phyloP scores from a whole-genome alignment of 192 early-diverging fungal genomes.

The Fimicolochytrium jonesii region DNA sequence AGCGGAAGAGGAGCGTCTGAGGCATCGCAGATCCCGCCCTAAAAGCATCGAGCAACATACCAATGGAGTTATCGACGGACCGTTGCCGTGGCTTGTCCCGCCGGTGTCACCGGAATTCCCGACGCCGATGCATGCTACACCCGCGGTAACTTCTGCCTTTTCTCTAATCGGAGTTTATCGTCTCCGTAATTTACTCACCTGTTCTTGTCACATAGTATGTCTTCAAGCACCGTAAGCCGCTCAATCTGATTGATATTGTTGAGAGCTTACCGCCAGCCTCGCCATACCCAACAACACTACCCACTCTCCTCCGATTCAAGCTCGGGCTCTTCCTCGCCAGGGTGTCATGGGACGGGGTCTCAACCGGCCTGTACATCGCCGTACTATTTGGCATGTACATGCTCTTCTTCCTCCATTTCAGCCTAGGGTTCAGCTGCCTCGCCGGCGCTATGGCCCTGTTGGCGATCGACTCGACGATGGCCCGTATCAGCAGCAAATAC shows the following conservation, averaged over 20 bases:
- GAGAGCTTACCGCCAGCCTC: not conserved
- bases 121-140: no score
- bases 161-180: no score
- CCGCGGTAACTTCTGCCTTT: no score
- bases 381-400: not conserved
- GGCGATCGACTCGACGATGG: not conserved
- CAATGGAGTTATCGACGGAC: no score
- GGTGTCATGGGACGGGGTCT: not conserved
- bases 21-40: no score
- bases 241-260: not conserved
- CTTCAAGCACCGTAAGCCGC: conserved; percentile 5
- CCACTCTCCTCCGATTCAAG: not conserved
- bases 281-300: conserved; percentile 7
- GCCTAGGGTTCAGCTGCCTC: not conserved
- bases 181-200: no score
- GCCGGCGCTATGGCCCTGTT: not conserved
- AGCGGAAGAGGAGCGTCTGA: no score
- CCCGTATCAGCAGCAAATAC: no score
- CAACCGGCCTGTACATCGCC: not conserved
- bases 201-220: no score
- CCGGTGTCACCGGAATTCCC: no score
- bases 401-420: not conserved
- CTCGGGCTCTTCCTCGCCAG: not conserved
- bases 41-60: no score
- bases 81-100: no score